Percentiles rank a stretch among this genome's conserved stretches.
phyloP scores from a whole-genome alignment of 345 rosid genomes.

The Moricandia moricandioides region DNA sequence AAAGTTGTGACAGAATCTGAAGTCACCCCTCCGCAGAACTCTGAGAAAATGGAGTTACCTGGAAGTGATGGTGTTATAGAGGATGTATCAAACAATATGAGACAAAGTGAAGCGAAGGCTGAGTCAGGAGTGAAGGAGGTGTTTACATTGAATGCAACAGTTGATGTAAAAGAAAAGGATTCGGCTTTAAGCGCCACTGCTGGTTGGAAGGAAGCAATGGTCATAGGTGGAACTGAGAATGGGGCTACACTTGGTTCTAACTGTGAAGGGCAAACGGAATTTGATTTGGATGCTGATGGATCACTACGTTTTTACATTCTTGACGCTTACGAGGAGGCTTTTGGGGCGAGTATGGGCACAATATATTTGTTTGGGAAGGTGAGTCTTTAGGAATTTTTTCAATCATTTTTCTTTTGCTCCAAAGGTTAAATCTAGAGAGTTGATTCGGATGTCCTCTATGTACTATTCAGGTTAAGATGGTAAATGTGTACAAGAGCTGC shows the following conservation, averaged over 20 bases:
- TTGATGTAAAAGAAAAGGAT: slow-evolving; percentile 57
- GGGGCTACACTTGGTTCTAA: slow-evolving; percentile 30
- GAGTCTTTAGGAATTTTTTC: slow-evolving; percentile 1
- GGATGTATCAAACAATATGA: slow-evolving; percentile 23
- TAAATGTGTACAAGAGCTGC: slow-evolving; percentile 73
- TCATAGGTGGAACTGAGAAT: slow-evolving; percentile 34
- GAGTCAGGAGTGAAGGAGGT: slow-evolving; percentile 38
- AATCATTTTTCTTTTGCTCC: background rate
- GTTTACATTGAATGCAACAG: slow-evolving; percentile 66
- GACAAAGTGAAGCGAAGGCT: slow-evolving; percentile 35
- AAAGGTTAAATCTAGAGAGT: slow-evolving; percentile 3
- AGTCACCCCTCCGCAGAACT: background rate
- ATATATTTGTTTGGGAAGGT: slow-evolving; percentile 94
- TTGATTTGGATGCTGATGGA: slow-evolving; percentile 71
- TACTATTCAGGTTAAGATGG: slow-evolving; percentile 72
- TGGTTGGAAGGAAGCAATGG: slow-evolving; percentile 73
- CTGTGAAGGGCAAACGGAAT: slow-evolving; percentile 49
- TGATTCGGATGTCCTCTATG: background rate
- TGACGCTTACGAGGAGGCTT: slow-evolving; percentile 82
- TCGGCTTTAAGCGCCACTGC: slow-evolving; percentile 70
- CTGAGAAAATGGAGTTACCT: slow-evolving; percentile 15
- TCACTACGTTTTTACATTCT: slow-evolving; percentile 70
- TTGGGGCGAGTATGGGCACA: slow-evolving; percentile 77
- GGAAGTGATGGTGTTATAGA: slow-evolving; percentile 21
- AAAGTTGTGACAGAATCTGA: slow-evolving; percentile 31